Base-by-base conservation (phyloP, 2,329 filamentous ascomycete genomes). In the Basipetospora chlamydospora region DNA sequence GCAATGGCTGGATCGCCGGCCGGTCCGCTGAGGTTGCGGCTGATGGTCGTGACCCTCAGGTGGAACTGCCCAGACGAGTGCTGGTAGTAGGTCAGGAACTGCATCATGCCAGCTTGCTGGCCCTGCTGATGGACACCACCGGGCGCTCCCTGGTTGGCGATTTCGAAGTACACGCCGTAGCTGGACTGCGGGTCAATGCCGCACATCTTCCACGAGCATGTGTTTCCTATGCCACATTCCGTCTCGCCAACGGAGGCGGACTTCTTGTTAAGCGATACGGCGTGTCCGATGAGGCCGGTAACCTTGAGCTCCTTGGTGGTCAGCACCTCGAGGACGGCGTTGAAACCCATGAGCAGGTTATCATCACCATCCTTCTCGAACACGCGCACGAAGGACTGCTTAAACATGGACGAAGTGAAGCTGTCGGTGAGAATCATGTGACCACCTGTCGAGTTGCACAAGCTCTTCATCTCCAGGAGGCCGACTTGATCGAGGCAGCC, bases 171-270 rank as follows among this genome's bases (percentile, higher is more conserved):
- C 43, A 98, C 73, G 42, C 86, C 90, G 50, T 96, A 96, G 50
- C 86, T 95, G 22, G 90, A 77, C 38, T 77, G 80, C 9, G 90
- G 90, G 49, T 96, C 87, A 46, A 98, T 95, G 46, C 86, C 87
- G 51, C 90, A 96, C 88, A 98, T 95, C 63, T 98, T 98, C 90
- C 90, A 98, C 3, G 87, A 88, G 59, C 88, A 96, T 1, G 90
- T 98, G 55, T 96, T 96, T 45, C 90, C 90, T 48, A 98, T 95
- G 51, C 90, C 90, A 49, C 88, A 95, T 56, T 98, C 90, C 0
- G 90, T 96, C 63, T 98, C 90, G 37, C 90, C 90, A 10, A 98
- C 90, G 2, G 86, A 94, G 7, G 82, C 81, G 0, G 90, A 96
- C 55, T 98, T 98, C 63, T 96, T 98, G 67, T 96, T 96, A 47